phyloP scores from a whole-genome alignment of 2,329 filamentous ascomycete species.

The Colletotrichum lindemuthianum region DNA sequence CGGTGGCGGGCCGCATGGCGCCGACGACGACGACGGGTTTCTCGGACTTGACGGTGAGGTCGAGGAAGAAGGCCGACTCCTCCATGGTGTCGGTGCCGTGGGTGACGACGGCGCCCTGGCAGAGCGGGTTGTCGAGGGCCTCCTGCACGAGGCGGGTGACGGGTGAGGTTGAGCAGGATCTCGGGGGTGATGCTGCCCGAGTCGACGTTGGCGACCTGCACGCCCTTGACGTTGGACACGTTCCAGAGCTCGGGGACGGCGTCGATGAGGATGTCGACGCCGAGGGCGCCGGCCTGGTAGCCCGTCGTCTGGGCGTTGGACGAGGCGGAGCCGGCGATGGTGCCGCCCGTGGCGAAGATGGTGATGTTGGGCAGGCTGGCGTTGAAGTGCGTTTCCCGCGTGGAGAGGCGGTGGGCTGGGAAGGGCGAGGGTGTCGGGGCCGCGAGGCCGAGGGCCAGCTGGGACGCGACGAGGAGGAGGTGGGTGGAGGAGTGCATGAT shows the following conservation, averaged over 20 bases:
- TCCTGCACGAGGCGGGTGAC: conserved; percentile 60
- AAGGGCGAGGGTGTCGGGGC: conserved; percentile 17
- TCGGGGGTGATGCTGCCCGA: conserved; percentile 58
- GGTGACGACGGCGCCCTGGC: conserved; percentile 66
- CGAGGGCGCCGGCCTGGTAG: conserved; percentile 55
- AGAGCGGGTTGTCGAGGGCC: conserved; percentile 55
- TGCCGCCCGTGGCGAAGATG: conserved; percentile 67
- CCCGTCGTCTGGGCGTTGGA: conserved; percentile 57
- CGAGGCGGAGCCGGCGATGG: conserved; percentile 64
- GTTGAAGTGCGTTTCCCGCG: conserved; percentile 43
- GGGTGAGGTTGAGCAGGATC: conserved; percentile 58
- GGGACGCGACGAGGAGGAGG: conserved; percentile 21
- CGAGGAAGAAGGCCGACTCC: conserved; percentile 71
- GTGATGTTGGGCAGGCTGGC: conserved; percentile 64
- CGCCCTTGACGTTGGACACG: conserved; percentile 63
- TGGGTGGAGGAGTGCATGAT: conserved; percentile 24
- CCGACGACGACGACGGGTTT: conserved; percentile 71
- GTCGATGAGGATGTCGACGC: conserved; percentile 61
- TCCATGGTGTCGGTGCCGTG: conserved; percentile 75
- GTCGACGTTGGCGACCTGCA: conserved; percentile 62
- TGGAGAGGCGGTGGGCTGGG: conserved; percentile 23
- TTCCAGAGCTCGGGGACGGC: conserved; percentile 65
- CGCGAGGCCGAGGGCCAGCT: conserved; percentile 27
- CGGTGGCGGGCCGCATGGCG: conserved; percentile 71
- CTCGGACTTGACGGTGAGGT: conserved; percentile 63